Conservation (phyloP, 768 basidiomycete species). For the Phlebiopsis flavidoalba region DNA sequence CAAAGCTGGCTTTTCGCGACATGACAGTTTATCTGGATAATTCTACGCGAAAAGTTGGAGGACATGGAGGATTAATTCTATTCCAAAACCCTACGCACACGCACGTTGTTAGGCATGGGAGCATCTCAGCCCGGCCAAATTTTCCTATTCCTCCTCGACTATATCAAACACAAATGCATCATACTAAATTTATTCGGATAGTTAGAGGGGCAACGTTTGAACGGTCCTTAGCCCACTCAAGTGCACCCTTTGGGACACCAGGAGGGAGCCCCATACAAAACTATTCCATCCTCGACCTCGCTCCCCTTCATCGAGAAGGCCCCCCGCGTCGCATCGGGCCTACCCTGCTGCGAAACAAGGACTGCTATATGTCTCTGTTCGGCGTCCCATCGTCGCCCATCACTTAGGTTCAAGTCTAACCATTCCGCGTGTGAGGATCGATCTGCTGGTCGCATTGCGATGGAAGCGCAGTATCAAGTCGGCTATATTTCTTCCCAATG, state of each 20-base stretch:
- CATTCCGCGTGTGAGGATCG: conserved; percentile 52
- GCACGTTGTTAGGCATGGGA: too few species aligned
- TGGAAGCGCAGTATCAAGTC: conserved; percentile 73
- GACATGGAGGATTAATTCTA: too few species aligned
- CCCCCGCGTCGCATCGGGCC: conserved; percentile 52
- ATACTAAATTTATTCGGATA: background rate
- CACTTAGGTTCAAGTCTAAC: conserved; percentile 31
- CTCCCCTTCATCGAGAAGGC: conserved; percentile 65
- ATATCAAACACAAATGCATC: conserved; percentile 1
- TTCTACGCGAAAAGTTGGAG: too few species aligned
- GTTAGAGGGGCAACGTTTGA: conserved; percentile 80
- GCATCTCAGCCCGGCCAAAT: too few species aligned
- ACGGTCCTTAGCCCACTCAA: conserved; percentile 64
- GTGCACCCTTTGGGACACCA: conserved; percentile 74
- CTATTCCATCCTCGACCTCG: conserved; percentile 59
- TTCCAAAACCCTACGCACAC: too few species aligned
- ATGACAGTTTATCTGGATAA: too few species aligned
- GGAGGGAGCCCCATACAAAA: conserved; percentile 69
- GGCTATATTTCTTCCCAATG: conserved; percentile 75
- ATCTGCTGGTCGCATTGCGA: conserved; percentile 71
- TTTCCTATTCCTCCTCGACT: too few species aligned
- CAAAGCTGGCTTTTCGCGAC: too few species aligned
- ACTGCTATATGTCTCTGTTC: conserved; percentile 58
- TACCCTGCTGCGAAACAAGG: conserved; percentile 52
- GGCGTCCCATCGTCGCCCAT: conserved; percentile 30